Evolutionary conservation across 2,329 filamentous ascomycete species (phyloP).

Genomic region (Cercospora zeina): DNA sequence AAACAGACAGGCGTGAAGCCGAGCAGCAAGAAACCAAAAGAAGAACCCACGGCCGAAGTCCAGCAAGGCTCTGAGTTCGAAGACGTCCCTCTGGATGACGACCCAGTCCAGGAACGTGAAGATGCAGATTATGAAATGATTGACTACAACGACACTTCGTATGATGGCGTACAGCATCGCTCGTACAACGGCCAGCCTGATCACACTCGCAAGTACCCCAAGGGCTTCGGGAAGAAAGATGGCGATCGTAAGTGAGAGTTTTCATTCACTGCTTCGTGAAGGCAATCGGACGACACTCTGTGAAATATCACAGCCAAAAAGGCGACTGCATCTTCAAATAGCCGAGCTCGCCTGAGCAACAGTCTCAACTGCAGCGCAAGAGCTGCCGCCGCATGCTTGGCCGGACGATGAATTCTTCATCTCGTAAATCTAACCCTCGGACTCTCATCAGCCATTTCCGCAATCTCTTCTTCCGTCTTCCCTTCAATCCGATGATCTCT

Average conservation of each 20-base stretch:
- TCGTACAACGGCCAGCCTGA: slow-evolving; percentile 28
- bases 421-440: slow-evolving; percentile 48
- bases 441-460: slow-evolving; percentile 49
- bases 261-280: neutral
- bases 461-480: slow-evolving; percentile 46
- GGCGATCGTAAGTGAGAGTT: slow-evolving; percentile 2
- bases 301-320: neutral
- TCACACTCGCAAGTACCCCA: slow-evolving; percentile 27
- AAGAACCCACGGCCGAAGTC: neutral
- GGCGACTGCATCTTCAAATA: neutral
- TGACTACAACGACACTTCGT: slow-evolving; percentile 17
- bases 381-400: neutral
- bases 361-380: neutral
- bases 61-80: slow-evolving; percentile 14
- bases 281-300: no score
- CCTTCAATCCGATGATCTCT: slow-evolving; percentile 45
- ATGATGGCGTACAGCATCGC: slow-evolving; percentile 17
- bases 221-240: slow-evolving; percentile 21
- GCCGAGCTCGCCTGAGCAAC: neutral
- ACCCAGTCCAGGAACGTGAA: slow-evolving; percentile 10
- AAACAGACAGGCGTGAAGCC: slow-evolving; percentile 2
- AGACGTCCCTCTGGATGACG: slow-evolving; percentile 21
- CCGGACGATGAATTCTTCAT: slow-evolving; percentile 14
- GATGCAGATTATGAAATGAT: slow-evolving; percentile 26
- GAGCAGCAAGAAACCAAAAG: neutral